Evolutionary conservation across 1,139 yeast genomes (phyloP), one percentile per base, ranked within the genome.

Genomic region (Magnusiomyces suaveolens): DNA sequence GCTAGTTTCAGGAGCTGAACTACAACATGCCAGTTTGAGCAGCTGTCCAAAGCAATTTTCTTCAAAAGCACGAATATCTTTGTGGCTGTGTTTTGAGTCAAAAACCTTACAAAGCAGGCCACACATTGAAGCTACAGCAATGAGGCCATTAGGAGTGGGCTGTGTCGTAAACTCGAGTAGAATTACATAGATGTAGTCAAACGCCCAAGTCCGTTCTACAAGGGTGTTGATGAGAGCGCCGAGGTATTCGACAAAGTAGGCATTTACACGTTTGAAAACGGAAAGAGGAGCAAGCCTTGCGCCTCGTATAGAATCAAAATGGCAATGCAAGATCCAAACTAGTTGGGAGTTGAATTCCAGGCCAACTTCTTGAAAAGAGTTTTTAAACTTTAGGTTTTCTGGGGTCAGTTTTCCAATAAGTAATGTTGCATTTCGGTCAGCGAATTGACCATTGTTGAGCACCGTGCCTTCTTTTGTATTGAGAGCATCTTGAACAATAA

Each of bases 211-310:
- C 24, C 56, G 52, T 6, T 46, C 33, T 1, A 50, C 53, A 39
- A 55, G 52, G 6, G 54, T 51, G 33, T 55, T 53, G 2, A 55
- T 23, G 25, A 55, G 33, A 1, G 57, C 57, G 2, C 57, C 57
- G 12, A 52, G 49, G 24, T 55, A 55, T 43, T 55, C 54, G 50
- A 55, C 54, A 46, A 55, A 55, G n/a, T 54, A 51, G 21, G 54
- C 49, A 33, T 55, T 55, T 18, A 55, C 57, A 12, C 51, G 50
- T 16, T 43, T 43, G 44, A 55, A 55, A 26, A 51, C 56, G 10
- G 24, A 24, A 14, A 26, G 39, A 4, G 52, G 41, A 16, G 43
- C 26, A 6, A 16, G 14, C 21, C 39, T 47, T 2, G 50, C 50
- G 4, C 48, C 3, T 12, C 41, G 26, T 14, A 26, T 23, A 32